Evolutionary conservation across 2,329 filamentous ascomycete genomes (phyloP).

Genomic region (Penicillium hesseltinei): DNA sequence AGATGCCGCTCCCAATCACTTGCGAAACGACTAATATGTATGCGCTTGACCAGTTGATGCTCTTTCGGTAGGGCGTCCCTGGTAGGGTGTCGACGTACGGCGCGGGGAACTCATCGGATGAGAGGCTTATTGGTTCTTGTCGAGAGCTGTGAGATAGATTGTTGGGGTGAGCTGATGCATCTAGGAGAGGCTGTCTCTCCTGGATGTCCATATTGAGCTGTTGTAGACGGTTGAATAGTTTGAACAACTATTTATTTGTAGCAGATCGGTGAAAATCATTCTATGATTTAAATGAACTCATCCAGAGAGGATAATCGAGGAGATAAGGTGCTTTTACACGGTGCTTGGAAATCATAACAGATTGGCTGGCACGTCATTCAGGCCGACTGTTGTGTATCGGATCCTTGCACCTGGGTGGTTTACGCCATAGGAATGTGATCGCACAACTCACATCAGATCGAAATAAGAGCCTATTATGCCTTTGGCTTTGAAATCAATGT

Average conservation of each 20-base stretch:
- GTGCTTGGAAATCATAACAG: slow-evolving; percentile 21
- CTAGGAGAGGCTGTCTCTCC: slow-evolving; percentile 23
- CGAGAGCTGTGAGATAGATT: background rate
- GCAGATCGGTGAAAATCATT: background rate
- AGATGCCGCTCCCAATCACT: slow-evolving; percentile 69
- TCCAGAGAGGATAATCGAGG: background rate
- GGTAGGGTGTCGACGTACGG: slow-evolving; percentile 44
- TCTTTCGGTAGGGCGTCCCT: slow-evolving; percentile 57
- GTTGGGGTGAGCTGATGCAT: slow-evolving; percentile 1
- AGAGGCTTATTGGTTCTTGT: background rate
- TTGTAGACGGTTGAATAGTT: background rate
- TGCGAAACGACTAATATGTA: slow-evolving; percentile 68
- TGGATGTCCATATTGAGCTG: slow-evolving; percentile 17
- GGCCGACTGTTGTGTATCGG: slow-evolving; percentile 24
- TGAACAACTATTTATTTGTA: background rate
- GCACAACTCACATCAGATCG: background rate
- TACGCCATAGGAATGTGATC: slow-evolving; percentile 1
- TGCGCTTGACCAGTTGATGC: slow-evolving; percentile 61
- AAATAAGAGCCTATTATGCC: background rate
- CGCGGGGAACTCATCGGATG: slow-evolving; percentile 1
- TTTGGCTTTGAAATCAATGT: background rate
- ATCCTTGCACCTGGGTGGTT: slow-evolving; percentile 13
- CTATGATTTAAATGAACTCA: background rate
- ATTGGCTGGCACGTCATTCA: slow-evolving; percentile 30
- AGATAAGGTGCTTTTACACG: background rate